phyloP scores from a whole-genome alignment of 305 asterid species.

The Fraxinus sp. region DNA sequence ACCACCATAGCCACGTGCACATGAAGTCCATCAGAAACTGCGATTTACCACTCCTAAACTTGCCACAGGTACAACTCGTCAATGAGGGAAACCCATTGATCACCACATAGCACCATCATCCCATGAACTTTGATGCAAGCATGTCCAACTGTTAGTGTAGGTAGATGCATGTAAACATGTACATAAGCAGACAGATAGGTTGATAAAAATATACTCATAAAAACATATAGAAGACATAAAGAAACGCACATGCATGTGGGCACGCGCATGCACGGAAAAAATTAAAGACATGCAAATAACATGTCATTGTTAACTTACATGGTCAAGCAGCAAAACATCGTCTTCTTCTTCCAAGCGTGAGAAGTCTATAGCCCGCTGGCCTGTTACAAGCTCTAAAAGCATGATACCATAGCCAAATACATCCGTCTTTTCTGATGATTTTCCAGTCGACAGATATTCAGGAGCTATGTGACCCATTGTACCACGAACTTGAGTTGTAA shows the following conservation, averaged over 20 bases:
- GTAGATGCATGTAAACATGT: neutral
- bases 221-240: neutral
- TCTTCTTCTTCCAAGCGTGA: slow-evolving; percentile 94
- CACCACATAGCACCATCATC: neutral
- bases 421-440: slow-evolving; percentile 77
- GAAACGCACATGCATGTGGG: neutral
- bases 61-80: neutral
- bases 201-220: neutral
- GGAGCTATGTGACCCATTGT: slow-evolving; percentile 97
- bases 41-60: neutral
- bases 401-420: slow-evolving; percentile 85
- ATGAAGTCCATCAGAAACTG: neutral
- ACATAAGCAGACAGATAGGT: neutral
- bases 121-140: neutral
- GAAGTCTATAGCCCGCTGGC: slow-evolving; percentile 91
- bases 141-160: neutral
- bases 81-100: neutral
- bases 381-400: slow-evolving; percentile 86
- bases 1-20: neutral
- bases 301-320: slow-evolving; percentile 43
- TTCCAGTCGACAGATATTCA: slow-evolving; percentile 83
- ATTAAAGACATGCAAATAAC: neutral
- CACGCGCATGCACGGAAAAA: neutral
- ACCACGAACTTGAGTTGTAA: slow-evolving; percentile 90
- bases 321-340: slow-evolving; percentile 86